A percentile compares a stretch with the other conserved stretches of the same genome.
phyloP scores from a whole-genome alignment of 2,329 filamentous ascomycete species.

The Emergomyces africanus region DNA sequence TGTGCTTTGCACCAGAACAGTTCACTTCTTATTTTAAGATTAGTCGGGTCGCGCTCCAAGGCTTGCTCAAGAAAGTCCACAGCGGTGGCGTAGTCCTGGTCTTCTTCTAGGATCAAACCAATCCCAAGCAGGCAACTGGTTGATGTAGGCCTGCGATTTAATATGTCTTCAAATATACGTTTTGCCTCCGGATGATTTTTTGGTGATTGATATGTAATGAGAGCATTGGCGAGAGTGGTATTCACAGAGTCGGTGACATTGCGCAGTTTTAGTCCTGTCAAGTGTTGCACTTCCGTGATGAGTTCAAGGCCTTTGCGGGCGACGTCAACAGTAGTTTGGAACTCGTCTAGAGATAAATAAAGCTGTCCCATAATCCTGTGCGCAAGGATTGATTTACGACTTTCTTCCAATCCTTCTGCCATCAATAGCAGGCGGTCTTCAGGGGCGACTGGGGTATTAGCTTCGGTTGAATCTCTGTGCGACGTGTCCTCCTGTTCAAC shows the following conservation, averaged over 20 bases:
- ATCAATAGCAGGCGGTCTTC: slow-evolving; percentile 75
- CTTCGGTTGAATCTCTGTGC: slow-evolving; percentile 16
- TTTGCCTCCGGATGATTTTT: slow-evolving; percentile 83
- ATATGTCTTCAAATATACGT: slow-evolving; percentile 67
- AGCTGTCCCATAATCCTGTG: slow-evolving; percentile 75
- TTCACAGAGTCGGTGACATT: slow-evolving; percentile 63
- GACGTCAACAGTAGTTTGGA: slow-evolving; percentile 66
- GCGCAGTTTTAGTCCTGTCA: slow-evolving; percentile 55
- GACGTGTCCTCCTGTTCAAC: slow-evolving; percentile 39
- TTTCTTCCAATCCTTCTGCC: slow-evolving; percentile 54
- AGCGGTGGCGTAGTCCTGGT: slow-evolving; percentile 74
- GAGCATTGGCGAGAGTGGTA: slow-evolving; percentile 67
- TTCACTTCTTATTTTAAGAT: slow-evolving; percentile 71
- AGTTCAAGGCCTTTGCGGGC: slow-evolving; percentile 60
- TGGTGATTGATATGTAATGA: slow-evolving; percentile 83
- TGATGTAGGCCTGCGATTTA: slow-evolving; percentile 61
- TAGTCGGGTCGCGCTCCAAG: slow-evolving; percentile 55
- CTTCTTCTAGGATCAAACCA: slow-evolving; percentile 84
- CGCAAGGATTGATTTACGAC: slow-evolving; percentile 60
- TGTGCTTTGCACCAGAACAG: slow-evolving; percentile 86
- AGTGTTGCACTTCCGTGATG: slow-evolving; percentile 46
- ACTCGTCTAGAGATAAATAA: slow-evolving; percentile 73
- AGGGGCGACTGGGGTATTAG: slow-evolving; percentile 43
- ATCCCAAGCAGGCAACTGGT: slow-evolving; percentile 78
- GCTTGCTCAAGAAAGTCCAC: slow-evolving; percentile 70